A percentile compares a stretch with the other conserved stretches of the same genome.
phyloP scores from a whole-genome alignment of 2,329 filamentous ascomycete genomes.

The Aspergillus tubingensis region DNA sequence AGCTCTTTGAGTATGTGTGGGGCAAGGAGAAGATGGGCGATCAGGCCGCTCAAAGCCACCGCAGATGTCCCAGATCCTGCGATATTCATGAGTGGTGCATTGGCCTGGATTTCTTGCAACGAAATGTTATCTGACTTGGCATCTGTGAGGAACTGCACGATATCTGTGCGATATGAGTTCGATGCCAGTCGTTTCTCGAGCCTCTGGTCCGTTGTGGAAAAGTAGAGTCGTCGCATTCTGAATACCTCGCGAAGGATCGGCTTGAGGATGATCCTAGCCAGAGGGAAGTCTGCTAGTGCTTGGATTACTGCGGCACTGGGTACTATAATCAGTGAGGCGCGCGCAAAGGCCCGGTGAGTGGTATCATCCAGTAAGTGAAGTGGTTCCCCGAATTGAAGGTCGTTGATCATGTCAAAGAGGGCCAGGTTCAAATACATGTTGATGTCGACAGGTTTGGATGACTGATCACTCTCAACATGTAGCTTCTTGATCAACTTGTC shows the following conservation, averaged over 20 bases:
- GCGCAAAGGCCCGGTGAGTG: background rate
- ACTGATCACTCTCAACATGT: background rate
- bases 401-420: background rate
- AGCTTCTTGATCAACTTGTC: background rate
- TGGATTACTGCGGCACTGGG: too few relatives aligned
- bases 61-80: background rate
- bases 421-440: too few relatives aligned
- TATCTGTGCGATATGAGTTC: background rate
- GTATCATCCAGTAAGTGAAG: background rate
- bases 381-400: background rate
- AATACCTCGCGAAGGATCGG: background rate
- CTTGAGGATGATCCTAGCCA: background rate
- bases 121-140: background rate
- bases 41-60: background rate
- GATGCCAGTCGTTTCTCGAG: background rate
- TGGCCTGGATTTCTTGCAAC: background rate
- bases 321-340: background rate
- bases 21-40: background rate
- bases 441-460: background rate
- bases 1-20: background rate
- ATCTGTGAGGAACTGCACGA: background rate
- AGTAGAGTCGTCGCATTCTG: background rate
- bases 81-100: background rate
- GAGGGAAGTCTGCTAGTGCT: background rate
- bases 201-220: background rate